A percentile compares a stretch with the other conserved stretches of the same genome.
phyloP scores from a whole-genome alignment of 495 filamentous ascomycete species.

The Podospora fimiseda region DNA sequence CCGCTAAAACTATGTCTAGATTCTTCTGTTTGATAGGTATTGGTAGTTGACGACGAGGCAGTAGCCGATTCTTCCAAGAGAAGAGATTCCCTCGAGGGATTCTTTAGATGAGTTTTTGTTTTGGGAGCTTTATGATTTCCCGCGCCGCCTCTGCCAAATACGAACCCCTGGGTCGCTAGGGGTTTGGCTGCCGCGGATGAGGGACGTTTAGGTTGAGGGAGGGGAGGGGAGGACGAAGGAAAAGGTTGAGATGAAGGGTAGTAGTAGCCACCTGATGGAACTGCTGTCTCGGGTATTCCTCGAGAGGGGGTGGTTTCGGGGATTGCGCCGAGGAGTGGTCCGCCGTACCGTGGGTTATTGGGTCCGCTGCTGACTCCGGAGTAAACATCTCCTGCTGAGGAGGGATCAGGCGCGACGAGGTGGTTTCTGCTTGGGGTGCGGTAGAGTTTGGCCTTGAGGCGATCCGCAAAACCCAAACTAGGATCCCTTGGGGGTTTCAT shows the following conservation, averaged over 20 bases:
- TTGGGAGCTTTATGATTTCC: too few relatives aligned
- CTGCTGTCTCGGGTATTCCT: too few relatives aligned
- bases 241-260: not conserved
- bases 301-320: too few relatives aligned
- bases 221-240: not conserved
- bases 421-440: not conserved
- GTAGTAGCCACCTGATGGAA: not conserved
- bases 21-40: not conserved
- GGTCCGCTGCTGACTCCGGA: too few relatives aligned
- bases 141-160: too few relatives aligned
- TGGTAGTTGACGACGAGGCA: not conserved
- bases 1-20: not conserved
- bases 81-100: not conserved
- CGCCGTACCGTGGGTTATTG: too few relatives aligned
- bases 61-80: too few relatives aligned
- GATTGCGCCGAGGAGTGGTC: not conserved
- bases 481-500: not conserved
- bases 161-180: too few relatives aligned
- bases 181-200: too few relatives aligned
- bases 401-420: not conserved
- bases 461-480: not conserved
- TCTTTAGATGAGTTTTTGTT: too few relatives aligned
- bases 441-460: not conserved
- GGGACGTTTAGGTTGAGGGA: not conserved
- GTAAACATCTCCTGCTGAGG: not conserved